Conservation (phyloP, 2,329 filamentous ascomycete species). For the Bipolaris oryzae region DNA sequence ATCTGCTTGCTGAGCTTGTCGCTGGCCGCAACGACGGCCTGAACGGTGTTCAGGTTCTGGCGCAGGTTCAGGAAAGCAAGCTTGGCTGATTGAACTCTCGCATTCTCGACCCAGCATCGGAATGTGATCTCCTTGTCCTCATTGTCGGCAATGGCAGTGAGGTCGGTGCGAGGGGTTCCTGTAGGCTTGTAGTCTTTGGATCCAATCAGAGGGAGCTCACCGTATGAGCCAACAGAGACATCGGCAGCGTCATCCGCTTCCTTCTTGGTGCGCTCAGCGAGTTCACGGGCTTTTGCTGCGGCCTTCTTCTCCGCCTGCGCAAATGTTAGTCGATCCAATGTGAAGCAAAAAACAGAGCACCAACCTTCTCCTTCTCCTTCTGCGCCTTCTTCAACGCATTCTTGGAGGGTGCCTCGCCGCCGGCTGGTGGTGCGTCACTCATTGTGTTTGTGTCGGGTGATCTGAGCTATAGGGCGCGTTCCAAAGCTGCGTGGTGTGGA, state of each 20-base stretch:
- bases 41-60: conserved; percentile 76
- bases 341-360: not conserved
- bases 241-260: conserved; percentile 71
- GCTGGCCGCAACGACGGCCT: conserved; percentile 75
- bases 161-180: conserved; percentile 61
- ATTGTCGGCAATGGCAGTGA: conserved; percentile 54
- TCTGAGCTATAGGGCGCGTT: not conserved
- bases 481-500: conserved; percentile 4
- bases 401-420: conserved; percentile 45
- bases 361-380: conserved; percentile 51
- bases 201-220: conserved; percentile 66
- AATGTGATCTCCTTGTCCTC: conserved; percentile 66
- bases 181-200: conserved; percentile 60
- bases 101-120: conserved; percentile 84
- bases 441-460: conserved; percentile 24
- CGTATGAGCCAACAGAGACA: conserved; percentile 79
- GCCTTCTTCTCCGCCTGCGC: conserved; percentile 50
- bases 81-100: conserved; percentile 86
- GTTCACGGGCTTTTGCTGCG: conserved; percentile 57
- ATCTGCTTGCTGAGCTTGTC: conserved; percentile 76
- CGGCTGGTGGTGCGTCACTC: conserved; percentile 39
- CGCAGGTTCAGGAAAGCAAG: conserved; percentile 88
- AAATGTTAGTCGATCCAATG: conserved; percentile 17
- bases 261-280: conserved; percentile 54
- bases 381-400: conserved; percentile 51